Conservation (phyloP, 306 rosid genomes). For the Castanospermum australe region DNA sequence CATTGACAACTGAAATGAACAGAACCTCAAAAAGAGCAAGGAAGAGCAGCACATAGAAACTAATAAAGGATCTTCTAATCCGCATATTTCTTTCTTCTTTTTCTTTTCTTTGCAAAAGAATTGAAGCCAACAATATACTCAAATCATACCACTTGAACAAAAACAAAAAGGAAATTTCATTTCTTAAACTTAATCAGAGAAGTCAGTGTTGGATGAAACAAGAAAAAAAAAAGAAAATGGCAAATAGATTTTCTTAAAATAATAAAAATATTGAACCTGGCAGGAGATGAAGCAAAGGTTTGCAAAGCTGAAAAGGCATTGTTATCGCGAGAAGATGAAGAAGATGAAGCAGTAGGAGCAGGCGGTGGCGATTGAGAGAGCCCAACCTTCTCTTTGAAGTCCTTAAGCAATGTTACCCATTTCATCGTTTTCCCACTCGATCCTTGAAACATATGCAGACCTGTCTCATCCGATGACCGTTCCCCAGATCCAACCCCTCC, state of each 20-base stretch:
- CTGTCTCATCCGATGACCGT: slow-evolving; percentile 65
- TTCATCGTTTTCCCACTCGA: slow-evolving; percentile 84
- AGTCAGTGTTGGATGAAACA: neutral
- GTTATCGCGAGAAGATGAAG: slow-evolving; percentile 48
- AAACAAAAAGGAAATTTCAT: neutral
- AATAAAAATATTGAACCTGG: slow-evolving; percentile 54
- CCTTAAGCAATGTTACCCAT: slow-evolving; percentile 98
- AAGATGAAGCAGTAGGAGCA: slow-evolving; percentile 35
- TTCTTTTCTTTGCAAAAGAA: neutral
- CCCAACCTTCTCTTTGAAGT: slow-evolving; percentile 98
- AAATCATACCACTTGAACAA: slow-evolving; percentile 19
- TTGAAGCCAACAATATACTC: slow-evolving; percentile 37
- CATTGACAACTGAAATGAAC: neutral
- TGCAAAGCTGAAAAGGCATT: slow-evolving; percentile 61
- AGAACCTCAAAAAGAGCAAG: neutral
- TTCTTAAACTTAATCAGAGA: slow-evolving; percentile 9
- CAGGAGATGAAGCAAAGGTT: slow-evolving; percentile 54
- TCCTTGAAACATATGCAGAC: slow-evolving; percentile 49
- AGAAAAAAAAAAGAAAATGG: neutral
- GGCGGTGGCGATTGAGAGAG: slow-evolving; percentile 68
- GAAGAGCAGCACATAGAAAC: slow-evolving; percentile 14
- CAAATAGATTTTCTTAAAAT: neutral
- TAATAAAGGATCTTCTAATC: slow-evolving; percentile 8
- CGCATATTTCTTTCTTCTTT: neutral
- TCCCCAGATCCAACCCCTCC: slow-evolving; percentile 72